Percentiles rank a stretch among this genome's conserved stretches.
Conservation (phyloP, 192 early-diverging fungal genomes). For the Glomus cerebriforme region DNA sequence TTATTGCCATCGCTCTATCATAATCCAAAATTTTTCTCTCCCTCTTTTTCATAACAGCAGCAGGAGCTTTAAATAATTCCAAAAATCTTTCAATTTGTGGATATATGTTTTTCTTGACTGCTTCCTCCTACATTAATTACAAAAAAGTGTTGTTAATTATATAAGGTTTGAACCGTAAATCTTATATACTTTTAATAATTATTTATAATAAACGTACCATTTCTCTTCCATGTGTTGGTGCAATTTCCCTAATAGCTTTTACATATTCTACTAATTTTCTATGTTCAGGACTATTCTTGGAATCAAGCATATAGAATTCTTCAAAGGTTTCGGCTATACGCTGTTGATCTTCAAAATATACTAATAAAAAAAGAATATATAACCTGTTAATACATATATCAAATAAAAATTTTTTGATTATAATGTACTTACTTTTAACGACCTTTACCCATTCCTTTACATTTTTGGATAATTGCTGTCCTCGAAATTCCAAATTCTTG, state of each 20-base stretch:
- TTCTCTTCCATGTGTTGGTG: constrained; percentile 25
- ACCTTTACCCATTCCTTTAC: constrained; percentile 49
- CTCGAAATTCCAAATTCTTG: constrained; percentile 52
- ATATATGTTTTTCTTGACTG: constrained; percentile 45
- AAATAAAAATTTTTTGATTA: neutral
- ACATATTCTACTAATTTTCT: constrained; percentile 16
- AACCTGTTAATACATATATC: neutral
- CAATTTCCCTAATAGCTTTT: constrained; percentile 10
- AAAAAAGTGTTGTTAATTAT: no score
- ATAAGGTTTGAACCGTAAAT: no score
- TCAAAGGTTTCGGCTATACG: constrained; percentile 52
- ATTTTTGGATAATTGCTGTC: constrained; percentile 51
- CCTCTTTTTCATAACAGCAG: constrained; percentile 72
- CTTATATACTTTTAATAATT: no score
- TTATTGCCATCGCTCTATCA: constrained; percentile 63
- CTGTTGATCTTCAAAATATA: constrained; percentile 58
- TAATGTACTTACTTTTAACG: constrained; percentile 42
- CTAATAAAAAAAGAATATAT: constrained; percentile 12
- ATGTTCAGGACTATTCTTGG: neutral
- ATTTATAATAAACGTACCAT: neutral
- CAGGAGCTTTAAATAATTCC: constrained; percentile 60
- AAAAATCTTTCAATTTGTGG: constrained; percentile 52
- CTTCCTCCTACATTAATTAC: constrained; percentile 14
- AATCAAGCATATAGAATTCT: constrained; percentile 53
- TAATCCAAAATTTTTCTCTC: constrained; percentile 73